phyloP scores from a whole-genome alignment of 2,329 filamentous ascomycete species.

The Phaeosphaeria sp. region DNA sequence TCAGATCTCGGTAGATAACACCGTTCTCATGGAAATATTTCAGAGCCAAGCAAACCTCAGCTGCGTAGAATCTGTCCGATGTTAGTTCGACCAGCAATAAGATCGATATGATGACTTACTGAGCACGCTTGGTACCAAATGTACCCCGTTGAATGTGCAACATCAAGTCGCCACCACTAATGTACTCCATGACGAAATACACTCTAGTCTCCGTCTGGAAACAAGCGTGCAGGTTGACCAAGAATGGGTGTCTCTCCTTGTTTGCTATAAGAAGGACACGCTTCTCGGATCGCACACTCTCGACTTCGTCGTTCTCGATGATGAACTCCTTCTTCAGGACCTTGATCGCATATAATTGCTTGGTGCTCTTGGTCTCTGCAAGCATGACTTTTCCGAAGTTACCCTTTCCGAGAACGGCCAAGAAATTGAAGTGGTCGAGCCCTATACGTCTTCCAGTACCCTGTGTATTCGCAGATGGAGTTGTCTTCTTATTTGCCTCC shows the following conservation, averaged over 20 bases:
- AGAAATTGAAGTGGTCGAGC: conserved; percentile 98
- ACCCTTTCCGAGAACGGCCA: conserved; percentile 96
- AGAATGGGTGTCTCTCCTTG: conserved; percentile 94
- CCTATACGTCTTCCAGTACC: conserved; percentile 87
- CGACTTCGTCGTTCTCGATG: conserved; percentile 98
- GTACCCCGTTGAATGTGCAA: conserved; percentile 96
- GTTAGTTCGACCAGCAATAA: conserved; percentile 17
- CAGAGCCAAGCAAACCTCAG: conserved; percentile 93
- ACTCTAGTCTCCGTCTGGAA: conserved; percentile 99
- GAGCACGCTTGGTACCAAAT: conserved; percentile 93
- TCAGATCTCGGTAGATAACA: conserved; percentile 89
- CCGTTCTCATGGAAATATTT: conserved; percentile 99
- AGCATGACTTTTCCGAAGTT: conserved; percentile 99
- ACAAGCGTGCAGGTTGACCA: conserved; percentile 93
- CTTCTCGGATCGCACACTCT: conserved; percentile 97
- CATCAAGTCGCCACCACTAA: conserved; percentile 98
- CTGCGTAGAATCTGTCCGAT: conserved; percentile 81
- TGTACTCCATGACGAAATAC: conserved; percentile 99
- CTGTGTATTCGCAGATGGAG: conserved; percentile 71
- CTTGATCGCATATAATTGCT: conserved; percentile 96
- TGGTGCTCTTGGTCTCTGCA: conserved; percentile 91
- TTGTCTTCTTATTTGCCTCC: conserved; percentile 59
- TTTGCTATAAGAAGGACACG: conserved; percentile 96
- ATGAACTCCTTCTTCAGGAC: conserved; percentile 99
- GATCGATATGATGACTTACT: conserved; percentile 65